Conservation (phyloP, 192 early-diverging fungal genomes). For the Rhizophagus prolifer region DNA sequence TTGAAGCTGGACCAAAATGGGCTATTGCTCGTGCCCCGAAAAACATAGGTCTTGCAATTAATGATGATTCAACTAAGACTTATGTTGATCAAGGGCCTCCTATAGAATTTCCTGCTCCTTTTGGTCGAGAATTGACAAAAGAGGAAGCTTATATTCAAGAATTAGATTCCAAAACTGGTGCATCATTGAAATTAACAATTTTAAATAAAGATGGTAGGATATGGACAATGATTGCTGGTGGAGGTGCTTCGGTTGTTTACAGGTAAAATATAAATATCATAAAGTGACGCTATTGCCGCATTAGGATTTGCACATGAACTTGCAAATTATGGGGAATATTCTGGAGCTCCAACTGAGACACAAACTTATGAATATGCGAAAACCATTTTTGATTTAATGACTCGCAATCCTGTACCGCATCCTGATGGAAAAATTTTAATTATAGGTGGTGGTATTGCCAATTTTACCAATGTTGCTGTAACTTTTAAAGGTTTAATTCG, state of each 20-base stretch:
- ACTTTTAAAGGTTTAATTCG: conserved; percentile 99
- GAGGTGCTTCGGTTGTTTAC: conserved; percentile 97
- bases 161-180: conserved; percentile 97
- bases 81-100: conserved; percentile 74
- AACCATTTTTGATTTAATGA: conserved; percentile 98
- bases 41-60: conserved; percentile 45
- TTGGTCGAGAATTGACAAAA: conserved; percentile 92
- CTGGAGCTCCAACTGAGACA: conserved; percentile 97
- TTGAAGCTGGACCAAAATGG: conserved; percentile 96
- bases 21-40: conserved; percentile 74
- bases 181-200: conserved; percentile 96
- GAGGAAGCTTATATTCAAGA: conserved; percentile 99
- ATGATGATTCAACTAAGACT: conserved; percentile 29
- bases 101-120: conserved; percentile 97
- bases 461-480: conserved; percentile 98
- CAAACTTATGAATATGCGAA: conserved; percentile 99
- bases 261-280: conserved; percentile 32
- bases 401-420: conserved; percentile 70
- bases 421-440: conserved; percentile 95
- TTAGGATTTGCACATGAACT: conserved; percentile 91
- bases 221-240: conserved; percentile 99
- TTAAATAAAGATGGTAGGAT: conserved; percentile 94
- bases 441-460: conserved; percentile 99
- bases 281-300: conserved; percentile 96
- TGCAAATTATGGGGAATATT: conserved; percentile 99